phyloP scores from a whole-genome alignment of 1,284 basidiomycete species.

The Coniophora puteana region DNA sequence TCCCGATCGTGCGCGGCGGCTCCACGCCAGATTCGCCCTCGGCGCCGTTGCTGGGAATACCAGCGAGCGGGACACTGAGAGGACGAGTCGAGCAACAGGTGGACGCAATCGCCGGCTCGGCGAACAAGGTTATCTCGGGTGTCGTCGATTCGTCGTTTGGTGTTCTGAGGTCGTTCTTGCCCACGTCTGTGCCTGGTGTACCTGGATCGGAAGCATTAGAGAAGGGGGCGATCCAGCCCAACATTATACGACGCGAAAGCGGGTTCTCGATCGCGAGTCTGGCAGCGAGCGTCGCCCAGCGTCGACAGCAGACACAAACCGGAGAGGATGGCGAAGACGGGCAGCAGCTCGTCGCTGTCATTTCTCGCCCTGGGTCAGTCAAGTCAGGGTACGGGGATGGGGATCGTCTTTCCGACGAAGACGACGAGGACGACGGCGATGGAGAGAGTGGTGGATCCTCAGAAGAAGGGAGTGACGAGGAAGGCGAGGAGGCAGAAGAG shows the following conservation, averaged over 20 bases:
- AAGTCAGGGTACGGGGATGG: constrained; percentile 33
- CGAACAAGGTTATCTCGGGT: constrained; percentile 81
- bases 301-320: constrained; percentile 28
- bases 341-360: constrained; percentile 65
- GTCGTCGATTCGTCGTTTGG: constrained; percentile 85
- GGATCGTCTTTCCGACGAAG: constrained; percentile 30
- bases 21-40: constrained; percentile 20
- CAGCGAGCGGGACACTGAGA: constrained; percentile 49
- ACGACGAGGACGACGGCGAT: constrained; percentile 32
- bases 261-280: constrained; percentile 81
- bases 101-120: constrained; percentile 77
- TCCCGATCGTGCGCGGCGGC: constrained; percentile 48
- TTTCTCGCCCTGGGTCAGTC: constrained; percentile 48
- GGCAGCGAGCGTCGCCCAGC: constrained; percentile 59
- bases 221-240: constrained; percentile 40
- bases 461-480: constrained; percentile 26
- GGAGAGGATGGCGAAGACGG: constrained; percentile 47
- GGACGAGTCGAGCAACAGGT: constrained; percentile 81
- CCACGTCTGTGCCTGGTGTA: constrained; percentile 20
- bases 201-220: constrained; percentile 22
- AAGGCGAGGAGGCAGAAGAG: constrained; percentile 29
- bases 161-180: constrained; percentile 67
- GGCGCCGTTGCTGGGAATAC: constrained; percentile 20
- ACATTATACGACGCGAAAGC: constrained; percentile 66
- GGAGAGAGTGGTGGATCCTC: constrained; percentile 35